Conservation (phyloP, 2,329 filamentous ascomycete species). For the Ophiostoma populinum region DNA sequence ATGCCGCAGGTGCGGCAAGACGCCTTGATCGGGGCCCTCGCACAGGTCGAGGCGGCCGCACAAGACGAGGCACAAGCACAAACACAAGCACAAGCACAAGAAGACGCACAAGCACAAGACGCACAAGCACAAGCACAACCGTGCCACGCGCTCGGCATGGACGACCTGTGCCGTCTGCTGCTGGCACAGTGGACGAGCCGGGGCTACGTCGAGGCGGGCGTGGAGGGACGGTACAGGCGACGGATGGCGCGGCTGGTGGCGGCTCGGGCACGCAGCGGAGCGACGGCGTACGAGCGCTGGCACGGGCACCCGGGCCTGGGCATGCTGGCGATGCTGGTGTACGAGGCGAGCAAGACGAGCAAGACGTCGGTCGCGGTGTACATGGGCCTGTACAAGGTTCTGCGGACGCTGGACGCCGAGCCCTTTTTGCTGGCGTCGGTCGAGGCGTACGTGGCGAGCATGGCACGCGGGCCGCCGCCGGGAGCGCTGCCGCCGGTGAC, state of each 20-base stretch:
- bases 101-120: not conserved
- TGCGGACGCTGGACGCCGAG: no score
- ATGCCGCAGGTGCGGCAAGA: constrained; percentile 11
- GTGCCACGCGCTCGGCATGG: constrained; percentile 1
- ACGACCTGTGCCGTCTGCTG: constrained; percentile 15
- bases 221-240: not conserved
- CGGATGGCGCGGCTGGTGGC: no score
- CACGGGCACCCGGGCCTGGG: no score
- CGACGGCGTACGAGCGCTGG: no score
- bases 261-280: no score
- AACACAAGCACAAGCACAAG: not conserved
- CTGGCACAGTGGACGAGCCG: constrained; percentile 17
- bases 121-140: no score
- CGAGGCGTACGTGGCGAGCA: not conserved
- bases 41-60: constrained; percentile 4
- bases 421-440: no score
- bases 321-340: no score
- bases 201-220: constrained; percentile 11
- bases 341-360: no score
- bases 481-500: constrained; percentile 9
- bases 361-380: no score
- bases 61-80: no score
- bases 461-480: not conserved
- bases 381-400: no score
- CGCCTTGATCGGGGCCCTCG: constrained; percentile 8